These are phyloP conservation scores for Stylonectria norvegica DNA, from an alignment of 2,329 filamentous ascomycete genomes.

Conservation along the genomic window DNA sequence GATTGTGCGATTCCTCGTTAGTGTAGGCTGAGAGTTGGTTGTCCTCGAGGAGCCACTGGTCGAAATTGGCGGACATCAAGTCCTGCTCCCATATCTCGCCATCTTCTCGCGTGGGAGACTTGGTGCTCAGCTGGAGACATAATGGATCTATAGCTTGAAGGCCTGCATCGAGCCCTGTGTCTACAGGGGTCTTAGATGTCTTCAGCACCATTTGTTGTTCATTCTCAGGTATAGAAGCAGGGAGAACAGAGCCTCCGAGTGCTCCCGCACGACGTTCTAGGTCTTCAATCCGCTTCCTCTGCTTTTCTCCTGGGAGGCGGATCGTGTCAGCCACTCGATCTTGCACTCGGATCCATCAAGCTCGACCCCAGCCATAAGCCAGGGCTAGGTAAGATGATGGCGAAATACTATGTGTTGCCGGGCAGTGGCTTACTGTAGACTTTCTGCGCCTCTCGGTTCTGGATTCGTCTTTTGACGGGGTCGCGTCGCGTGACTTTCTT, in stretches of 20 bases:
- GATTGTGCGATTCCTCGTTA: neutral
- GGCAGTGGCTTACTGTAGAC: conserved; percentile 44
- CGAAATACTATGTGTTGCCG: too few species aligned
- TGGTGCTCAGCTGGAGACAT: conserved; percentile 9
- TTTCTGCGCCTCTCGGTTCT: conserved; percentile 48
- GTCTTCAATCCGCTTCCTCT: conserved; percentile 25
- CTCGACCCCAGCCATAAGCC: too few species aligned
- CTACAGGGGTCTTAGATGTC: neutral
- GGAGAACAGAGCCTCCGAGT: neutral
- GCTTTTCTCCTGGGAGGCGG: conserved; percentile 27
- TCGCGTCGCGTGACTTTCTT: conserved; percentile 19
- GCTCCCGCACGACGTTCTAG: conserved; percentile 23
- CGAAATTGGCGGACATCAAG: conserved; percentile 10
- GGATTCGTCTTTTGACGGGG: conserved; percentile 24
- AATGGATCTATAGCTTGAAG: conserved; percentile 19
- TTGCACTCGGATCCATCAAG: too few species aligned
- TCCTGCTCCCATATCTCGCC: conserved; percentile 5
- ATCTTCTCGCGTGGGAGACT: conserved; percentile 2
- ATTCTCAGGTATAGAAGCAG: neutral
- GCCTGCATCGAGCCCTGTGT: too few species aligned
- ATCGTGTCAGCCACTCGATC: conserved; percentile 27
- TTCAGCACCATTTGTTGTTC: neutral
- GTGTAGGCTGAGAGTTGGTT: neutral
- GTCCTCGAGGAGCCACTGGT: conserved; percentile 15
- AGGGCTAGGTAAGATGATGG: too few species aligned